These are phyloP conservation scores for Erigeron canadensis DNA, from an alignment of 129 eudicot genomes.

Conservation along the genomic window DNA sequence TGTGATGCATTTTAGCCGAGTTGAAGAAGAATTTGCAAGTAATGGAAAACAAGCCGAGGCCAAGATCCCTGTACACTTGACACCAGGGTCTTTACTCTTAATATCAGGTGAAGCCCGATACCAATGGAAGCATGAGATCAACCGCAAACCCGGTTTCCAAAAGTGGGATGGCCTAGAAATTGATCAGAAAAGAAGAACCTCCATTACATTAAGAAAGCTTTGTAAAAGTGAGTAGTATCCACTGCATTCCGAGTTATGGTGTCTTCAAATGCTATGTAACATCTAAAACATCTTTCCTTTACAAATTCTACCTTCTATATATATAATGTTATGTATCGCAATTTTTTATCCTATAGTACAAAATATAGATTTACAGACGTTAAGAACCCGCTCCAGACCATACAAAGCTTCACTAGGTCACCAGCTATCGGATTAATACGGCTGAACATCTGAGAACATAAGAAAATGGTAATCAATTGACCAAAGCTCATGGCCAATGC, in stretches of 20 bases:
- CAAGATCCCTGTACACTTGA: slow-evolving; percentile 56
- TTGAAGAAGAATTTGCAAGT: slow-evolving; percentile 18
- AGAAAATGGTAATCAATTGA: slow-evolving; percentile 38
- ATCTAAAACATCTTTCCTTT: neutral
- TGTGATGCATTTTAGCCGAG: slow-evolving; percentile 80
- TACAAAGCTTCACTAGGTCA: slow-evolving; percentile 71
- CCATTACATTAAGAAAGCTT: slow-evolving; percentile 73
- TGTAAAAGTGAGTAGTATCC: slow-evolving; percentile 37
- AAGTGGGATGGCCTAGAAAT: slow-evolving; percentile 68
- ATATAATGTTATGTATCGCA: neutral
- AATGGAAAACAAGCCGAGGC: slow-evolving; percentile 20
- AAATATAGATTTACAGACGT: slow-evolving; percentile 53
- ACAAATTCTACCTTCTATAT: slow-evolving; percentile 4
- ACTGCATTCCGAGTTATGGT: slow-evolving; percentile 8
- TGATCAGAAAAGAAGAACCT: slow-evolving; percentile 74
- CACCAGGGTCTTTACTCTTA: slow-evolving; percentile 68
- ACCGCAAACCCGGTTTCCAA: slow-evolving; percentile 83
- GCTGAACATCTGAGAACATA: slow-evolving; percentile 50
- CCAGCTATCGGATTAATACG: slow-evolving; percentile 75
- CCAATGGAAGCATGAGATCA: slow-evolving; percentile 84
- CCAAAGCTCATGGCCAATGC: slow-evolving; percentile 56
- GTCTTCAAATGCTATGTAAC: slow-evolving; percentile 1
- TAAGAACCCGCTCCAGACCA: slow-evolving; percentile 61
- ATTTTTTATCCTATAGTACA: slow-evolving; percentile 27
- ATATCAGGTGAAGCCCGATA: slow-evolving; percentile 91